phyloP scores from a whole-genome alignment of 768 basidiomycete genomes.

The Hydnomerulius pinastri region DNA sequence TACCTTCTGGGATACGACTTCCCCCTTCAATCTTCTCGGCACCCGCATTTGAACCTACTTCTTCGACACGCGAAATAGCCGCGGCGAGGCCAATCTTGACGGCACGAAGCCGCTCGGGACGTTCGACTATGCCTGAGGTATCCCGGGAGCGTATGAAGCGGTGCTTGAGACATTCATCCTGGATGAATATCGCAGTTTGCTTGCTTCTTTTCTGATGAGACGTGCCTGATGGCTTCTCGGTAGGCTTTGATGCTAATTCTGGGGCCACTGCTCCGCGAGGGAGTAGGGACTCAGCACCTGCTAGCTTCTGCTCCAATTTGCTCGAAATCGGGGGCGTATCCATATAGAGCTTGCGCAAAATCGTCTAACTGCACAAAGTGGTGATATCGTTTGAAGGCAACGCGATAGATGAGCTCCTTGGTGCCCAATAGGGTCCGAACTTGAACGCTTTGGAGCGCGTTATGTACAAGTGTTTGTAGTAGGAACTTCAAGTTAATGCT shows the following conservation, averaged over 20 bases:
- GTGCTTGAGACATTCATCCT: conserved; percentile 74
- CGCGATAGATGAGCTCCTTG: too few relatives aligned
- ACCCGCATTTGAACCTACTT: conserved; percentile 5
- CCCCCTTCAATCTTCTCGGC: background rate
- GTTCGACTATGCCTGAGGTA: conserved; percentile 78
- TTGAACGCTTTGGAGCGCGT: too few relatives aligned
- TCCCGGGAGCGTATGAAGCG: conserved; percentile 78
- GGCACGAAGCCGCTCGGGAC: conserved; percentile 86
- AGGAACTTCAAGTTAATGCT: too few relatives aligned
- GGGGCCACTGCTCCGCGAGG: background rate
- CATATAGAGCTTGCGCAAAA: background rate
- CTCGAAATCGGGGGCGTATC: background rate
- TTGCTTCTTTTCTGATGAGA: conserved; percentile 1
- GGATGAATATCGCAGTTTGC: conserved; percentile 46
- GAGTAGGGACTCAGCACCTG: background rate
- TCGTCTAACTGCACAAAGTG: background rate
- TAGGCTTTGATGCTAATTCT: background rate
- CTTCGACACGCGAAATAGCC: conserved; percentile 72
- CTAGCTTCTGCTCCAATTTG: background rate
- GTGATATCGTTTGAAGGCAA: too few relatives aligned
- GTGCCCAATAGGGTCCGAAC: too few relatives aligned
- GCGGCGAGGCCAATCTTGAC: conserved; percentile 82
- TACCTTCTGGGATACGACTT: background rate
- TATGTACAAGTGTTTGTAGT: background rate
- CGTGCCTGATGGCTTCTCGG: background rate